Base-by-base conservation (phyloP, 2,329 filamentous ascomycete genomes). In the Fusarium pilosicola region DNA sequence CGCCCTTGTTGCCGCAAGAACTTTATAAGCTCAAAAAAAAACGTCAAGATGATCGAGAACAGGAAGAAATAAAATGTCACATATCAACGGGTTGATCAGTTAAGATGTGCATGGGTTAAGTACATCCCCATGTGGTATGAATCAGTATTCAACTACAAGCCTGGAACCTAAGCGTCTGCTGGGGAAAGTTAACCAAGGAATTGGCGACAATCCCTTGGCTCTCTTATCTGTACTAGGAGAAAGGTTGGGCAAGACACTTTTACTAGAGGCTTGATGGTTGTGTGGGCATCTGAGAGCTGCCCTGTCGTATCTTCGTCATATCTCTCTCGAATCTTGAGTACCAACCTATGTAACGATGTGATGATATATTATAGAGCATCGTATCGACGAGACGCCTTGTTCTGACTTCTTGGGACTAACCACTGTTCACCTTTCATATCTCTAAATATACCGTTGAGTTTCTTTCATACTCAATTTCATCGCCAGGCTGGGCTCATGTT, bases 251-350 rank as follows among this genome's bases (percentile, higher is more conserved):
- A 44, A 69, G 64, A 54, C 45, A 48, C 42, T 48, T 38, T 38
- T 63, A 46, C 71, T 64, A 68, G 51, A 59, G 30, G 38, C 55
- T 71, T 72, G 65, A 48, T 74, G 71, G 71, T 62, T 74, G 71
- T 49, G 71, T 72, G 59, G 71, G 58, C 45, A 52, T 52, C 52
- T 41, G 55, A 45, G 55, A 71, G 71, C 57, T 45, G 55, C 58
- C 58, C 62, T 59, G 54, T 60, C 52, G 66, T 59, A 67, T 62
- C 57, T 48, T 74, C 45, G 71, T 74, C 71, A 71, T 74, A 60
- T 64, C 67, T 68, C 28, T 49, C 61, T 42, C 30, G 34, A 48
- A 72, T 65, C 45, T 61, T n/a, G 42, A 61, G 55, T 41, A 39
- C 30, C 30, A 30, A 30, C 11, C 18, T 39, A 56, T 48, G 44